Evolutionary conservation across 1,139 yeast genomes (phyloP), one percentile per base, ranked within the genome.

Genomic region (Lodderomyces pseudojiufengensis): DNA sequence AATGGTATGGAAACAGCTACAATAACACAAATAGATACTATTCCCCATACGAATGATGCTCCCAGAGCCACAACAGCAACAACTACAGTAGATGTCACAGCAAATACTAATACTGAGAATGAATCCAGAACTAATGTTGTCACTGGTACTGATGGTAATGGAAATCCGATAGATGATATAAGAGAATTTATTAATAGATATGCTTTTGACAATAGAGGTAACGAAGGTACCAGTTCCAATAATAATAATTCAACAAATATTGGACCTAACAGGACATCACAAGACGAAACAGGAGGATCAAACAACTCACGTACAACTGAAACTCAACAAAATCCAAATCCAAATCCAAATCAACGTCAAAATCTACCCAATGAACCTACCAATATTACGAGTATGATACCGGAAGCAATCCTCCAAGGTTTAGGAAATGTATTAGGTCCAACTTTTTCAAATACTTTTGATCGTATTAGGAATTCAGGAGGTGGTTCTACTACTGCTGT

Each of bases 1-100:
- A 53, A 51, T 20, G 53, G 57, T 5, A 47, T 60, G 42, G 65
- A 61, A 33, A 51, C 62, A 3, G 45, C 51, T 1, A 43, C 56
- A 2, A 42, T 52, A 10, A 49, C 47, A 1, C 44, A 49, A n/a
- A 38, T 49, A 2, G 51, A 45, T 10, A 27, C 39, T 2, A 16
- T 32, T 12, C 20, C 20, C 7, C 20, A 18, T 18, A n/a, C n/a
- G n/a, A 18, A 18, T 18, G 20, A 18, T 18, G 20, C 20, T 29
- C 38, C 27, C 24, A 28, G 10, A 11, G 14, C 24, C 7, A 32
- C 38, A 3, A 34, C 35, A 4, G 15, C 24, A 11, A 21, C 40
- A 9, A 24, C 26, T n/a, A 9, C 8, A 12, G 26, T 24, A 24
- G 4, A 5, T 24, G 26, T 5, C 5, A 29, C 34, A 12, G 16